phyloP scores from a whole-genome alignment of 306 rosid species.

The Calophaca sinica region DNA sequence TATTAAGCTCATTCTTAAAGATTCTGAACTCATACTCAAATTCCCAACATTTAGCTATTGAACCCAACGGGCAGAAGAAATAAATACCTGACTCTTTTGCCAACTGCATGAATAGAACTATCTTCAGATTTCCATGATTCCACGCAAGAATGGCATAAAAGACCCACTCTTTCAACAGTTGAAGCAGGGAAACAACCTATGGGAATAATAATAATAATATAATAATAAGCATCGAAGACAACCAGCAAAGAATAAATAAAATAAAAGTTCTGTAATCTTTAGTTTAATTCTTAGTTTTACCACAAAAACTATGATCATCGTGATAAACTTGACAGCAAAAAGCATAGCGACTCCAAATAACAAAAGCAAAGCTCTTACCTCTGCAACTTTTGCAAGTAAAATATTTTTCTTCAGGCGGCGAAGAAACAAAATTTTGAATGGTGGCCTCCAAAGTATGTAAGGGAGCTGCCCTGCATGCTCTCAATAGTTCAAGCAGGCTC shows the following conservation, averaged over 20 bases:
- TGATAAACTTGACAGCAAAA: constrained; percentile 41
- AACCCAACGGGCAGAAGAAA: constrained; percentile 22
- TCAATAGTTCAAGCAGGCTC: constrained; percentile 88
- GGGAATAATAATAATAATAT: constrained; percentile 14
- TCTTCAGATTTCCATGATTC: constrained; percentile 62
- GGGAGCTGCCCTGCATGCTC: constrained; percentile 81
- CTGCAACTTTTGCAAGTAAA: constrained; percentile 85
- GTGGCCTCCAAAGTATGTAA: constrained; percentile 81
- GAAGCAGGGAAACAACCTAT: constrained; percentile 81
- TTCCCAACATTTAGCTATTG: background rate
- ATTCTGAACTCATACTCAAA: background rate
- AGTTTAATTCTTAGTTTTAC: constrained; percentile 8
- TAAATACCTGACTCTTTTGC: constrained; percentile 66
- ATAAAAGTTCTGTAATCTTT: background rate
- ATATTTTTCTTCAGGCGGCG: constrained; percentile 71
- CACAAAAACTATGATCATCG: constrained; percentile 14
- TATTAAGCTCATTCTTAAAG: background rate
- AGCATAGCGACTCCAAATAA: background rate
- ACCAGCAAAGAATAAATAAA: constrained; percentile 31
- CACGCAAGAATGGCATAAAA: constrained; percentile 76
- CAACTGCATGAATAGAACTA: constrained; percentile 48
- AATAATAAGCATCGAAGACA: constrained; percentile 27
- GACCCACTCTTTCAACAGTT: constrained; percentile 69
- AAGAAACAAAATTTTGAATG: constrained; percentile 68
- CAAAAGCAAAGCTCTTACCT: constrained; percentile 64